Evolutionary conservation across 2,329 filamentous ascomycete species (phyloP).

Genomic region (Fonsecaea erecta): DNA sequence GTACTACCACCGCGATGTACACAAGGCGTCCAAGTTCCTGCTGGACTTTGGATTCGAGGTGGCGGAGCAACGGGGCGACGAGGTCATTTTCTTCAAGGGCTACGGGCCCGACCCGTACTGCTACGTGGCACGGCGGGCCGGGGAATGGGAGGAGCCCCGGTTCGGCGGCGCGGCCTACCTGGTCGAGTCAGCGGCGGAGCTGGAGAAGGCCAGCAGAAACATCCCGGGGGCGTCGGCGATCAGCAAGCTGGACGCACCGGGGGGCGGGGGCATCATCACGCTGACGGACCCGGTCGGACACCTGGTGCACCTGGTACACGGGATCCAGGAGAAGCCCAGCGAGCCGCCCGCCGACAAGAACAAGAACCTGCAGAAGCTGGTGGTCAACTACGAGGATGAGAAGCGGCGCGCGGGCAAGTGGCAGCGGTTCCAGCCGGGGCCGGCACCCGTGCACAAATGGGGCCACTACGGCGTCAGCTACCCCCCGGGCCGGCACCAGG

Average conservation of each 20-base stretch:
- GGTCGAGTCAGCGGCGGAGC: constrained; percentile 26
- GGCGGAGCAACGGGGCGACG: constrained; percentile 22
- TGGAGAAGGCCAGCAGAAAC: constrained; percentile 28
- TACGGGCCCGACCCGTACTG: constrained; percentile 32
- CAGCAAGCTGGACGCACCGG: constrained; percentile 41
- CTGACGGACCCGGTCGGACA: constrained; percentile 37
- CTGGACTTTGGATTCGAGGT: constrained; percentile 32
- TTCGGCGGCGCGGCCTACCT: constrained; percentile 31
- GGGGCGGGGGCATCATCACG: constrained; percentile 32
- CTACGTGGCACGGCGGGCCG: constrained; percentile 24
- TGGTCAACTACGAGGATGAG: constrained; percentile 44
- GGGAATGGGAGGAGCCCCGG: constrained; percentile 13
- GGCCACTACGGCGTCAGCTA: constrained; percentile 54
- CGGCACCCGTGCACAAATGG: constrained; percentile 55
- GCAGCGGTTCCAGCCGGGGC: constrained; percentile 51
- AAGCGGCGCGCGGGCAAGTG: constrained; percentile 45
- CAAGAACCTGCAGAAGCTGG: constrained; percentile 39
- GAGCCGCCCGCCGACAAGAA: neutral
- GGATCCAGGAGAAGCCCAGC: constrained; percentile 35
- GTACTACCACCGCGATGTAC: constrained; percentile 35
- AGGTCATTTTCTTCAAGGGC: constrained; percentile 31
- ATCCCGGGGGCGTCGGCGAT: constrained; percentile 41
- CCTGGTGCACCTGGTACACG: constrained; percentile 42
- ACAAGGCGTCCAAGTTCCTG: constrained; percentile 31
- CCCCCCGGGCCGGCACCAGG: constrained; percentile 40